Evolutionary conservation across 1,284 basidiomycete species (phyloP).

Genomic region (Naganishia cerealis): DNA sequence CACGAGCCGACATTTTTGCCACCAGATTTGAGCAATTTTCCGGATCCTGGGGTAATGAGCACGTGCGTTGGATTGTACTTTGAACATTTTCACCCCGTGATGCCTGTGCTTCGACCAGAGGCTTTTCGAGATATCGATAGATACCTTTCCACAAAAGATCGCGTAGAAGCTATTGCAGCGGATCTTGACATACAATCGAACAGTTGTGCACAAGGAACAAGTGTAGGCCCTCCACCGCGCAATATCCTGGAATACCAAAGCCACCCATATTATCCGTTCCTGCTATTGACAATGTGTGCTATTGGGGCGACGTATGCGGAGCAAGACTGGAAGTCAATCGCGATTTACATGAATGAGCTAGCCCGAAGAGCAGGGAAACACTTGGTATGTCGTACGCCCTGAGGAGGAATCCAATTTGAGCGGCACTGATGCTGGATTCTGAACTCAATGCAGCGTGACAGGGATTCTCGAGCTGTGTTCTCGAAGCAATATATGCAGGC

Average conservation of each 20-base stretch:
- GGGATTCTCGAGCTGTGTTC: constrained; percentile 45
- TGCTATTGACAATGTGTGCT: constrained; percentile 42
- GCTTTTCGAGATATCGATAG: constrained; percentile 33
- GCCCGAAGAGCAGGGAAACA: constrained; percentile 43
- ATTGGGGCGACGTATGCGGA: constrained; percentile 45
- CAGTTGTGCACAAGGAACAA: not conserved
- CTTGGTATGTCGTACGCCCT: constrained; percentile 37
- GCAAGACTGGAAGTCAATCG: constrained; percentile 40
- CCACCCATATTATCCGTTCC: constrained; percentile 37
- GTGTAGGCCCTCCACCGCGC: not conserved
- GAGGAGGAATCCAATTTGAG: not conserved
- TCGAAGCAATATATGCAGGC: constrained; percentile 40
- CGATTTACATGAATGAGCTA: constrained; percentile 43
- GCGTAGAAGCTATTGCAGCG: constrained; percentile 36
- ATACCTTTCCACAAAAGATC: not conserved
- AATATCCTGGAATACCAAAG: constrained; percentile 26
- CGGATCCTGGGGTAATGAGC: constrained; percentile 41
- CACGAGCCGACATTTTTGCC: constrained; percentile 44
- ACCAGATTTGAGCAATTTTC: constrained; percentile 45
- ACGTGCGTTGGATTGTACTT: constrained; percentile 48
- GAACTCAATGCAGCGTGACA: constrained; percentile 39
- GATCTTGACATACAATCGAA: not conserved
- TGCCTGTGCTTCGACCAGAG: constrained; percentile 44
- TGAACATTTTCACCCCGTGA: constrained; percentile 46
- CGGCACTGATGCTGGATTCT: not conserved